Conservation (phyloP, 2,329 filamentous ascomycete genomes). For the Ceratocystis alfenasii region DNA sequence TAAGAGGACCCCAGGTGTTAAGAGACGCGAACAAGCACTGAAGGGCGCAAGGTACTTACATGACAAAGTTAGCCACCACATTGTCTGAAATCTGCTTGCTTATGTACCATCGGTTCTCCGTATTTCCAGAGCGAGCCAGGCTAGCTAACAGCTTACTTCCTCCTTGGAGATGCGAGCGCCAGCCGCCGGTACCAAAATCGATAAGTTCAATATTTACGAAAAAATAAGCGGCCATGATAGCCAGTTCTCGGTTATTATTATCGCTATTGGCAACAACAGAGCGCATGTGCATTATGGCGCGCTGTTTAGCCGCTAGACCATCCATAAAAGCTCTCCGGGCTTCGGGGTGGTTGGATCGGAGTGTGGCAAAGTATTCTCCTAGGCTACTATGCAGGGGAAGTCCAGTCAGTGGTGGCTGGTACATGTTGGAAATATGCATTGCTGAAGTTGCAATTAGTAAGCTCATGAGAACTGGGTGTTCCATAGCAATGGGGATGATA, state of each 20-base stretch:
- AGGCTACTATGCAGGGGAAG: conserved; percentile 29
- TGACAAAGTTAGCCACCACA: conserved; percentile 38
- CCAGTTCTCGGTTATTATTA: conserved; percentile 35
- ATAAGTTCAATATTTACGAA: conserved; percentile 43
- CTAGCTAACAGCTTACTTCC: conserved; percentile 34
- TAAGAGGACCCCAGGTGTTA: no score
- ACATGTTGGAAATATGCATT: conserved; percentile 38
- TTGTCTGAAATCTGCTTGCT: conserved; percentile 32
- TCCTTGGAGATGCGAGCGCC: conserved; percentile 38
- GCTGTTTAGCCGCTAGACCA: conserved; percentile 37
- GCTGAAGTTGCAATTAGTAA: conserved; percentile 40
- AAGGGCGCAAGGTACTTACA: conserved; percentile 28
- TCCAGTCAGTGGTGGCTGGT: conserved; percentile 29
- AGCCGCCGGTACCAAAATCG: conserved; percentile 36
- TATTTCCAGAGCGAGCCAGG: conserved; percentile 27
- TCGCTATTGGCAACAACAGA: conserved; percentile 32
- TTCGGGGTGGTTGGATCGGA: conserved; percentile 32
- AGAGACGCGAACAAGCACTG: neutral
- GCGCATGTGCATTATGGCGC: conserved; percentile 35
- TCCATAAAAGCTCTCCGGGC: conserved; percentile 35
- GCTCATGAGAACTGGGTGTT: conserved; percentile 37
- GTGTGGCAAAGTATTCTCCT: conserved; percentile 30
- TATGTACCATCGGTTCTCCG: conserved; percentile 24
- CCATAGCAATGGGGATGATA: conserved; percentile 37
- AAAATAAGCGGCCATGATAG: conserved; percentile 39